Base-by-base conservation (phyloP, 352 stramenopile genomes). In the Plasmopara viticola region DNA sequence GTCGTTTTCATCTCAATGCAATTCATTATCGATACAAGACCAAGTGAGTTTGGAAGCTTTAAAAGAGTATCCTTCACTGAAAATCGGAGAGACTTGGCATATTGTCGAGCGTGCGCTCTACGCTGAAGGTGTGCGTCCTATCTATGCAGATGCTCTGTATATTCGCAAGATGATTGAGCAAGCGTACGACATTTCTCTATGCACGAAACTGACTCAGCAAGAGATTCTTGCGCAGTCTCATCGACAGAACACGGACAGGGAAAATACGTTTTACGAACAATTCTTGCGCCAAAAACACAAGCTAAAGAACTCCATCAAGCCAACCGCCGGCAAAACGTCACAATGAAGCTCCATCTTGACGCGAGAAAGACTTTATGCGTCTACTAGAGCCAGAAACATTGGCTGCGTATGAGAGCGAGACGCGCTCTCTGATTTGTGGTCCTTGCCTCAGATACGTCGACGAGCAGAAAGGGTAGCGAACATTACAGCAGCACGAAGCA, bases 81-180 rank as follows among this genome's bases (percentile, higher is more conserved):
- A 73, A 25, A 49, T 84, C 10, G 78, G 77, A 35, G 75, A 84
- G 39, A 84, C 85, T 71, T 92, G 81, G 78, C 78, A 87, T 46
- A 79, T 82, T 40, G 66, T 88, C 17, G 61, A 90, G 50, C 56
- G 78, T 25, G 66, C 70, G 28, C 64, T 90, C 33, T 54, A 88
- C 44, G 77, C 77, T 3, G 77, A 87, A 39, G 66, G 78, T 13
- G 52, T 86, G 5, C 78, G 78, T 2, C 78, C 74, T 0, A 87
- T 87, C 42, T 89, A 88, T 58, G 78, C 81, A 1, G 81, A 92
- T 25, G 72, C 76, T 25, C 60, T 88, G n/a, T 78, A 77, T 49
- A 90, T 90, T 34, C 70, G 72, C 17, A 68, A 66, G 35, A 73
- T 90, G 31, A 79, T 92, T 29, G 75, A 92, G 52, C 68, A 82